Percentiles rank a stretch among this genome's conserved stretches.
Evolutionary conservation across 169 alveolate genomes (phyloP).

Genomic region (Eimeria maxima): DNA sequence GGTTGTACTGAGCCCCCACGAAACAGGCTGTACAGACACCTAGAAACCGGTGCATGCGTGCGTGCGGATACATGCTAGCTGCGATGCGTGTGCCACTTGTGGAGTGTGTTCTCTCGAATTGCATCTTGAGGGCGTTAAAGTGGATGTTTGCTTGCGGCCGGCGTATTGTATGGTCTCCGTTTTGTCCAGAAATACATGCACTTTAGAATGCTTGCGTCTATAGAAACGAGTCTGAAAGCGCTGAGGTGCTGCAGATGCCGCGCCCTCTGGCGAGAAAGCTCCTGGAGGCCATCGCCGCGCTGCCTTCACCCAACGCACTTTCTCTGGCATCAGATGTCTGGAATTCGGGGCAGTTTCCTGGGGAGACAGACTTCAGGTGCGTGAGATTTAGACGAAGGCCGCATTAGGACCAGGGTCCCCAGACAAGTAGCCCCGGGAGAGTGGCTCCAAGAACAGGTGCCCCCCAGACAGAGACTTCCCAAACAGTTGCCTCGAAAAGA

Average conservation of each 20-base stretch:
- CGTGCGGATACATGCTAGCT: no score
- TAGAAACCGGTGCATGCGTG: no score
- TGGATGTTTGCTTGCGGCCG: background rate
- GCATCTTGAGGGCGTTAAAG: background rate
- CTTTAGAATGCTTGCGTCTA: background rate
- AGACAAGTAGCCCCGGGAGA: background rate
- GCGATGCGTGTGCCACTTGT: no score
- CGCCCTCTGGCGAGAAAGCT: background rate
- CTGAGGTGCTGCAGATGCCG: slow-evolving; percentile 10
- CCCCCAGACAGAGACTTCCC: background rate
- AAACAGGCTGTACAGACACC: no score
- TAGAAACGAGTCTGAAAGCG: background rate
- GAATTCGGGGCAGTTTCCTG: slow-evolving; percentile 33
- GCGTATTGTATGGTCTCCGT: background rate
- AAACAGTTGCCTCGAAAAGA: background rate
- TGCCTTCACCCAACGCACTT: background rate
- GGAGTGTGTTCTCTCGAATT: no score
- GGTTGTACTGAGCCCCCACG: no score
- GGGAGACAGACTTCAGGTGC: slow-evolving; percentile 48
- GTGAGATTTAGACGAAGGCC: background rate
- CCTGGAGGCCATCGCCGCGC: background rate
- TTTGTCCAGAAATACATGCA: background rate
- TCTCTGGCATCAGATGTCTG: slow-evolving; percentile 1
- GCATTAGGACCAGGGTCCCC: background rate
- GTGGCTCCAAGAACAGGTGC: background rate